Evolutionary conservation across 2,329 filamentous ascomycete genomes (phyloP).

Genomic region (Epichloe elymi): DNA sequence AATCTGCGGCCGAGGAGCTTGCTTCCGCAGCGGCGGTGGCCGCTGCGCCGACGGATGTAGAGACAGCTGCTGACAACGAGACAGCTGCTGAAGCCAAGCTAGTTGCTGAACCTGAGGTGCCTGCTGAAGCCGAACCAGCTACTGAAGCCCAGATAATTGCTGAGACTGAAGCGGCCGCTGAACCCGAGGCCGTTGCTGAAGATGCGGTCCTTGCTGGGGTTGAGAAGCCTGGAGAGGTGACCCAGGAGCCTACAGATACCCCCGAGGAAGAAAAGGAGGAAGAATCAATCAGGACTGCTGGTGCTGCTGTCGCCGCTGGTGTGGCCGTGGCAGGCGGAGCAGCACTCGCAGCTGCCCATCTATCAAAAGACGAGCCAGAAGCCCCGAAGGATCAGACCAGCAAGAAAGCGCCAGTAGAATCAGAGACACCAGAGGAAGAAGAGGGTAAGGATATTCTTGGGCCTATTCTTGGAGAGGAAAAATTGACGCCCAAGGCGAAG

Average conservation of each 20-base stretch:
- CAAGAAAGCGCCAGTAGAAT: conserved; percentile 9
- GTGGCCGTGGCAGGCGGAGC: conserved; percentile 2
- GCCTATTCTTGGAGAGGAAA: conserved; percentile 24
- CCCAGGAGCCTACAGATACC: not conserved
- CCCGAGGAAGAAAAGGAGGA: not conserved
- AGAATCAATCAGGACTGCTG: not conserved
- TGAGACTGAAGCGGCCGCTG: not conserved
- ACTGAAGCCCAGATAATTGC: not conserved
- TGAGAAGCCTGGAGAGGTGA: not conserved
- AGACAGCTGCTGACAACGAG: not conserved
- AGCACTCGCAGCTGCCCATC: conserved; percentile 2
- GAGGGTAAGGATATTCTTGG: conserved; percentile 28
- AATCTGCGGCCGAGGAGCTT: not conserved
- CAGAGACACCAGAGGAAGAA: conserved; percentile 15
- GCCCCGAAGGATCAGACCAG: not conserved
- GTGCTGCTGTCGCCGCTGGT: not conserved
- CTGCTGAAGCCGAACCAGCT: too few species aligned
- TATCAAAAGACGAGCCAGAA: not conserved
- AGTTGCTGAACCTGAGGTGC: not conserved
- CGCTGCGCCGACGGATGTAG: not conserved
- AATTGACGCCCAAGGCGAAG: conserved; percentile 17
- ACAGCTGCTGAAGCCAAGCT: not conserved
- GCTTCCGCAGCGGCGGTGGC: not conserved
- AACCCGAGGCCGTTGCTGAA: not conserved
- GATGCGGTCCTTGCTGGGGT: not conserved